Evolutionary conservation across 1,139 yeast genomes (phyloP).

Genomic region (Debaryomyces udenii): DNA sequence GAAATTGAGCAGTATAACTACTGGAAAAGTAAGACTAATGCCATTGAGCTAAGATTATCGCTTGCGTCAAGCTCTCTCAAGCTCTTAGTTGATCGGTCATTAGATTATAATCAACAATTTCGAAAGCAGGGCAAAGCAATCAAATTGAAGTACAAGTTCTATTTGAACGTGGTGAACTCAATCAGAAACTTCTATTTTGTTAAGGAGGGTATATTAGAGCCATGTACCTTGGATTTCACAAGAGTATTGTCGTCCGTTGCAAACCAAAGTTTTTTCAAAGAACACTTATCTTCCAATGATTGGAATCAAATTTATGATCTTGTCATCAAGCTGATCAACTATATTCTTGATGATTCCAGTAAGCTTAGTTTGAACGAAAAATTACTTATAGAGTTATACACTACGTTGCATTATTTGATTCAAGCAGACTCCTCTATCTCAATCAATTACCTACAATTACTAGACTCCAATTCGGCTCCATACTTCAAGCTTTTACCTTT

Average conservation of each 20-base stretch:
- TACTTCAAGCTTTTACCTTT: conserved; percentile 29
- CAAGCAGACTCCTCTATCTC: conserved; percentile 32
- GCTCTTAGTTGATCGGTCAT: conserved; percentile 30
- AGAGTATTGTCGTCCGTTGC: conserved; percentile 32
- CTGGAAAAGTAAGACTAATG: conserved; percentile 27
- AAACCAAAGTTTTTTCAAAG: conserved; percentile 35
- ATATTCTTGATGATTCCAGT: conserved; percentile 17
- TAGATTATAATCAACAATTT: conserved; percentile 16
- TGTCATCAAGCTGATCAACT: conserved; percentile 18
- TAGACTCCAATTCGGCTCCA: conserved; percentile 14
- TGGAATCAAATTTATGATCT: conserved; percentile 33
- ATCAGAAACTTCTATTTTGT: conserved; percentile 26
- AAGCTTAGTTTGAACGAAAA: conserved; percentile 21
- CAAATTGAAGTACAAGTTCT: conserved; percentile 34
- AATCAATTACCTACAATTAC: conserved; percentile 22
- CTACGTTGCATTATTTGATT: conserved; percentile 27
- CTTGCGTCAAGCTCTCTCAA: conserved; percentile 43
- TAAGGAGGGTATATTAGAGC: conserved; percentile 26
- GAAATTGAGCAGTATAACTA: conserved; percentile 44
- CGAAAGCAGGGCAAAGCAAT: conserved; percentile 10
- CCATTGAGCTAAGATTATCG: conserved; percentile 44
- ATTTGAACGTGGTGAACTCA: conserved; percentile 27
- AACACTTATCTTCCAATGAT: conserved; percentile 37
- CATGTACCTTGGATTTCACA: conserved; percentile 40
- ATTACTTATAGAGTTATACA: conserved; percentile 31